phyloP scores from a whole-genome alignment of 176 grass and related monocot genomes.

The Luzula sylvatica region DNA sequence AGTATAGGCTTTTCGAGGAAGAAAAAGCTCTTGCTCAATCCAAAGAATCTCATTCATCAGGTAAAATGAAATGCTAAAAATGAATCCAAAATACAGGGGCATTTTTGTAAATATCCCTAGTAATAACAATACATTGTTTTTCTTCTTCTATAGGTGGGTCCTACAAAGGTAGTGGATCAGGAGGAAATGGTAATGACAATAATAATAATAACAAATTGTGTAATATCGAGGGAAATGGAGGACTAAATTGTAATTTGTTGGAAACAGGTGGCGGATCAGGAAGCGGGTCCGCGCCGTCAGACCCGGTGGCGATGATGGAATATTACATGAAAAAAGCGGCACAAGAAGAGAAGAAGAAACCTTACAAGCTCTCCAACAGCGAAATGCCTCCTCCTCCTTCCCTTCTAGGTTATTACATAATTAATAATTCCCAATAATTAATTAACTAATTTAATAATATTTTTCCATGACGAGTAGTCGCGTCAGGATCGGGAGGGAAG shows the following conservation, averaged over 20 bases:
- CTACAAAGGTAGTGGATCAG: constrained; percentile 43
- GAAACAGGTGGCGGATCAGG: constrained; percentile 34
- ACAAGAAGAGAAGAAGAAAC: constrained; percentile 72
- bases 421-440: no score
- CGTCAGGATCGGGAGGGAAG: constrained; percentile 20
- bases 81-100: neutral
- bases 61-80: constrained; percentile 4
- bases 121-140: no score
- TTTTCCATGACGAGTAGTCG: no score
- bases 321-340: constrained; percentile 95
- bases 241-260: neutral
- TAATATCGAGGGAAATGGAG: neutral
- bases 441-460: no score
- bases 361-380: constrained; percentile 58
- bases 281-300: constrained; percentile 27
- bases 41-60: constrained; percentile 40
- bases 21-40: constrained; percentile 53
- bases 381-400: constrained; percentile 97
- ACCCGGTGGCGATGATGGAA: constrained; percentile 93
- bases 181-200: no score
- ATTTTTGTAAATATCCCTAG: neutral
- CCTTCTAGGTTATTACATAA: constrained; percentile 49
- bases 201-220: no score
- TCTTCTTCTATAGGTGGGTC: constrained; percentile 10
- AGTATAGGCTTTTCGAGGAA: constrained; percentile 60